Evolutionary conservation across 768 basidiomycete species (phyloP), one percentile per base, ranked within the genome.

Genomic region (Boletus rufocinnamomeus): DNA sequence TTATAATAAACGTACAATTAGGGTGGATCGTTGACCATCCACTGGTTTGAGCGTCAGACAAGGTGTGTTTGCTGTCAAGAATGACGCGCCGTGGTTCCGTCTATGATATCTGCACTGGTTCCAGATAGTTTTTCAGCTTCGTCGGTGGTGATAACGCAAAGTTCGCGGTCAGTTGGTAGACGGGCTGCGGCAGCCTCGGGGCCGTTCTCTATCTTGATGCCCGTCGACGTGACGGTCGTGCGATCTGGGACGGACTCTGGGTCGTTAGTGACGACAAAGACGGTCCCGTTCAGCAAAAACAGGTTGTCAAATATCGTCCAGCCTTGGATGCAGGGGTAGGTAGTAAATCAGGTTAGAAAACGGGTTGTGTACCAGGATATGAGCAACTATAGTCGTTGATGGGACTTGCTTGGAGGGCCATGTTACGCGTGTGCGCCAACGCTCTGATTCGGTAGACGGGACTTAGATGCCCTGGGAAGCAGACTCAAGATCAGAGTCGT

Each of bases 301-400:
- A 96, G 79, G 56, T 81, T 84, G 74, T 95, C 91, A 59, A 94
- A 87, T 52, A 95, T 85, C 2, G 93, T 92, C 94, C 93, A 97
- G 34, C 94, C 93, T 94, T 67, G 35, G 6, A 48, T 34, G 14
- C 2, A 40, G 8, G 17, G 6, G 44, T 58, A 6, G 21, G 46
- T 11, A 46, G 9, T 34, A 21, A 44, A 14, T 35, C 3, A 7
- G 25, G 7, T 35, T 0, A 2, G 2, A 4, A 27, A 51, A 40
- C 17, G 4, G 5, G 14, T 4, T 6, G 40, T 46, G 70, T 58
- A 88, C 91, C 91, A 70, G 89, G 8, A 80, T 87, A 74, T 95
- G 93, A 7, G 86, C 81, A 3, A 93, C 73, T 3, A 95, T 77
- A 50, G 81, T 80, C 6, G 94, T 92, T 45, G 79, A 67, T 2